Evolutionary conservation across 345 rosid genomes (phyloP), one percentile per base, ranked within the genome.

Genomic region (Lagerstroemia speciosa): DNA sequence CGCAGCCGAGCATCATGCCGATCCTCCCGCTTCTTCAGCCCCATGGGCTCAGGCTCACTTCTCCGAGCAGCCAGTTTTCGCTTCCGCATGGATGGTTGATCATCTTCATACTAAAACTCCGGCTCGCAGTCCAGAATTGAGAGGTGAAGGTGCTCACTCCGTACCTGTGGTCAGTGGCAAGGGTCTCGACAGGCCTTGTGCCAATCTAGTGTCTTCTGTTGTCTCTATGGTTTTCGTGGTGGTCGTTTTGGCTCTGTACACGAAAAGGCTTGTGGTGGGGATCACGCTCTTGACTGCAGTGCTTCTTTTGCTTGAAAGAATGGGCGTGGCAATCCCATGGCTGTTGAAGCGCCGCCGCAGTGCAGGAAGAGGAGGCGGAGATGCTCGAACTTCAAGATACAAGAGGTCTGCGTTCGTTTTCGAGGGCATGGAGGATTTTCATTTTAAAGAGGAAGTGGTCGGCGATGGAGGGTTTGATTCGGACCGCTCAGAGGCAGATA

Each of bases 231-330:
- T 68, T 20, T 41, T 68, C 10, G 45, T 26, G 12, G 82, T 81
- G 74, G 78, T 78, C 67, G 77, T 81, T 67, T 74, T 90, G 30
- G 90, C 89, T 29, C 73, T 88, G 69, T 80, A 87, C 68, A 75
- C 82, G 33, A 82, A 76, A 55, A 74, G 70, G 68, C 78, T 88
- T 19, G 85, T 79, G 66, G 67, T 84, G 15, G 92, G 83, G 53
- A 72, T 89, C 24, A 86, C 89, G 38, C 38, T 82, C 79, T 85
- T 90, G 9, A 85, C 95, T 12, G 77, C 81, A 24, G 30, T 77
- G 0, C 89, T 92, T 14, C 64, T 85, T 38, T 76, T 82, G 6
- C 75, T 87, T 30, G 95, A 88, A 71, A 50, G 67, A 27, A 73
- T 74, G 20, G 79, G 82, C 68, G 72, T 73, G 24, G 79, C 72